A percentile compares a stretch with the other conserved stretches of the same genome.
Evolutionary conservation across 306 rosid species (phyloP).

Genomic region (Potentilla sterilis): DNA sequence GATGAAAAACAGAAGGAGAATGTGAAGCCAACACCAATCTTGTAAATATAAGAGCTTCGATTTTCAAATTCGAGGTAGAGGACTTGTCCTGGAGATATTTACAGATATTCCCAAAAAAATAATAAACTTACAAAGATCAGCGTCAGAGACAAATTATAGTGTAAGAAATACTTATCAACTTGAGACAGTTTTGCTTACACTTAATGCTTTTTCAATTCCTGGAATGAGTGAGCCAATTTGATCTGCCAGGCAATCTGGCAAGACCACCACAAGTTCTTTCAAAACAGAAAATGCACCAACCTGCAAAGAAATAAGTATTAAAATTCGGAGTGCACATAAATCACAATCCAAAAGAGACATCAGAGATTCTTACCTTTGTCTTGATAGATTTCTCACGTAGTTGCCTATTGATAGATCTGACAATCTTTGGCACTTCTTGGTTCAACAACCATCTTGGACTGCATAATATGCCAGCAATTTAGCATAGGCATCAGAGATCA

Average conservation of each 20-base stretch:
- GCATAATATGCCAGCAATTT: slow-evolving; percentile 38
- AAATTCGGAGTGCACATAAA: not conserved
- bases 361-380: slow-evolving; percentile 69
- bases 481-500: not conserved
- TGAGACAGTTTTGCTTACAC: slow-evolving; percentile 45
- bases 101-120: not conserved
- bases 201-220: slow-evolving; percentile 95
- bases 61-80: slow-evolving; percentile 96
- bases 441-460: slow-evolving; percentile 98
- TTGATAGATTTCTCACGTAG: slow-evolving; percentile 96
- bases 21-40: slow-evolving; percentile 91
- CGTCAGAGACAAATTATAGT: slow-evolving; percentile 1
- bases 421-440: slow-evolving; percentile 90
- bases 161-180: not conserved
- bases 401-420: slow-evolving; percentile 88
- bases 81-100: slow-evolving; percentile 69
- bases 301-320: slow-evolving; percentile 42
- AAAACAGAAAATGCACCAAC: slow-evolving; percentile 97
- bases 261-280: slow-evolving; percentile 95
- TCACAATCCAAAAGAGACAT: slow-evolving; percentile 8
- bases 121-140: slow-evolving; percentile 22
- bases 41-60: slow-evolving; percentile 89
- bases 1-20: slow-evolving; percentile 93
- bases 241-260: slow-evolving; percentile 97
- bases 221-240: slow-evolving; percentile 98